Percentiles rank a stretch among this genome's conserved stretches.
Evolutionary conservation across 345 rosid genomes (phyloP).

Genomic region (Fremontodendron californicum): DNA sequence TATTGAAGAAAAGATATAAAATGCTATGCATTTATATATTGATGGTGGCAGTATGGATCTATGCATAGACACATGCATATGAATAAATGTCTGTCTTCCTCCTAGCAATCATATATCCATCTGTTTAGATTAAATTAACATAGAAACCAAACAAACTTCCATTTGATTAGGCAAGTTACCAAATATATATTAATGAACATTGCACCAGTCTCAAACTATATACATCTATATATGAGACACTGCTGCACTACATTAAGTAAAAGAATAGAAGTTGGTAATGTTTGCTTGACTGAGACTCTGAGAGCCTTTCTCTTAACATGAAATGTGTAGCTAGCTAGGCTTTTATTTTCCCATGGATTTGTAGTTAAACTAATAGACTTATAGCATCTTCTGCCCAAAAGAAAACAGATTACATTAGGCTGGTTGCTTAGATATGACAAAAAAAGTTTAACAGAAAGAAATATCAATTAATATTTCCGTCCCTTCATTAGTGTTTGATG

Average conservation of each 20-base stretch:
- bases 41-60: not conserved
- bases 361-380: not conserved
- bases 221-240: not conserved
- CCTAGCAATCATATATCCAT: not conserved
- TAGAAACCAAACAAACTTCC: not conserved
- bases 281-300: not conserved
- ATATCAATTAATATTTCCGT: not conserved
- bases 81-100: not conserved
- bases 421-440: not conserved
- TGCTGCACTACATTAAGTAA: not conserved
- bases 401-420: not conserved
- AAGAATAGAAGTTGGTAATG: not conserved
- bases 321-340: not conserved
- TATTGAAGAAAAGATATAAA: slow-evolving; percentile 1
- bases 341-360: not conserved
- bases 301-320: not conserved
- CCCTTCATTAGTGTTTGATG: not conserved
- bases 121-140: not conserved
- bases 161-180: not conserved
- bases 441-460: not conserved
- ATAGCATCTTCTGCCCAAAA: not conserved
- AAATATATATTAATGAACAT: not conserved
- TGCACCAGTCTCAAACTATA: not conserved
- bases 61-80: not conserved
- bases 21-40: not conserved